phyloP scores from a whole-genome alignment of 1,284 basidiomycete genomes.

The Austroboletus novae-zelandiae region DNA sequence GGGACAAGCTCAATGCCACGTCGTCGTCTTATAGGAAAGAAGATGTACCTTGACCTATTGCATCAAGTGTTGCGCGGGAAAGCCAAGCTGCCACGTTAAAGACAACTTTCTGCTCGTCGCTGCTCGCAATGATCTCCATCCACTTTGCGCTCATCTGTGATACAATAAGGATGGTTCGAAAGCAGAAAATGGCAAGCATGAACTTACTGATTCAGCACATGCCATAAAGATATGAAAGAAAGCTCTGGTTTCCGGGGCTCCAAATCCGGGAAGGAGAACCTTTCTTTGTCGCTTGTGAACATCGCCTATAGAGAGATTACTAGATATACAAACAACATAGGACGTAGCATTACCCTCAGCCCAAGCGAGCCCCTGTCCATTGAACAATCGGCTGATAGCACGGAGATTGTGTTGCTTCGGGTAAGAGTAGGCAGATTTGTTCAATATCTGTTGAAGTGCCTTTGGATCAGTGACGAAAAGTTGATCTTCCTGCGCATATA shows the following conservation, averaged over 20 bases:
- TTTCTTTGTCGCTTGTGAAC: constrained; percentile 44
- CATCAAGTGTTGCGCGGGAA: constrained; percentile 43
- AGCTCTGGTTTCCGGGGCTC: constrained; percentile 37
- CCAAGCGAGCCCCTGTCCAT: constrained; percentile 39
- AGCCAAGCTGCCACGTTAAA: constrained; percentile 42
- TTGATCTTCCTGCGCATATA: not conserved
- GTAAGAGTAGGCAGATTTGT: constrained; percentile 39
- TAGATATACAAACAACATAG: not conserved
- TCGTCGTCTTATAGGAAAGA: constrained; percentile 5
- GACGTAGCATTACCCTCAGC: constrained; percentile 36
- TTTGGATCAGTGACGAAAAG: constrained; percentile 39
- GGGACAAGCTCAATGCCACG: not conserved
- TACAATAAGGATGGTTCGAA: not conserved
- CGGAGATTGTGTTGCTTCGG: constrained; percentile 36
- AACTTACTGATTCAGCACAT: constrained; percentile 25
- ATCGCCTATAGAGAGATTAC: constrained; percentile 33
- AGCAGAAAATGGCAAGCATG: not conserved
- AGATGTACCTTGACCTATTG: constrained; percentile 42
- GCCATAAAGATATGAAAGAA: constrained; percentile 36
- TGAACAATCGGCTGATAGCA: constrained; percentile 29
- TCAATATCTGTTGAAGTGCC: constrained; percentile 41
- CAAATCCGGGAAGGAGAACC: constrained; percentile 45
- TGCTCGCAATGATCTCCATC: constrained; percentile 39
- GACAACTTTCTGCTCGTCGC: constrained; percentile 30
- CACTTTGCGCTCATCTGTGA: constrained; percentile 44